phyloP scores from a whole-genome alignment of 2,329 filamentous ascomycete species.

The Fusarium sororula region DNA sequence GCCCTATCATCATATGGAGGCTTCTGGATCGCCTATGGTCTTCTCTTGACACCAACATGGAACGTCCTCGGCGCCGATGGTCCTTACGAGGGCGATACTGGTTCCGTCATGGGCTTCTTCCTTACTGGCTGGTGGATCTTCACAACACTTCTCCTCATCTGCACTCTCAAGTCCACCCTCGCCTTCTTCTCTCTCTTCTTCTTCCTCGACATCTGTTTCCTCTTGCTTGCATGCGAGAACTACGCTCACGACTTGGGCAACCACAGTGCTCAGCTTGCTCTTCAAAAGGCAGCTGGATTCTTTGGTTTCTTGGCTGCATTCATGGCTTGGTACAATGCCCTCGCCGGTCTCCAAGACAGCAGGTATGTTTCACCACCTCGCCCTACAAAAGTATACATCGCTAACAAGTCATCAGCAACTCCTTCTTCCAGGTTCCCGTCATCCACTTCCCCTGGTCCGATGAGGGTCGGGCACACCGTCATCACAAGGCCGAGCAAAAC shows the following conservation, averaged over 20 bases:
- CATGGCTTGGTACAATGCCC: slow-evolving; percentile 86
- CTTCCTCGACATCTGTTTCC: slow-evolving; percentile 78
- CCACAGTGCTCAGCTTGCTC: slow-evolving; percentile 52
- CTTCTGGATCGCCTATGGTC: slow-evolving; percentile 82
- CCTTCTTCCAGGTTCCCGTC: slow-evolving; percentile 91
- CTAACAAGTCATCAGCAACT: slow-evolving; percentile 67
- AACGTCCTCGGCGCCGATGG: slow-evolving; percentile 59
- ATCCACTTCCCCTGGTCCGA: slow-evolving; percentile 96
- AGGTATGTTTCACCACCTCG: slow-evolving; percentile 57
- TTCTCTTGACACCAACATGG: slow-evolving; percentile 76
- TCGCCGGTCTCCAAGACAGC: slow-evolving; percentile 81
- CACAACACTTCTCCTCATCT: slow-evolving; percentile 76
- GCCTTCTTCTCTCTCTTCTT: slow-evolving; percentile 84
- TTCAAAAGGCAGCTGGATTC: slow-evolving; percentile 77
- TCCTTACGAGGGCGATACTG: slow-evolving; percentile 57
- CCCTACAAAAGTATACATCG: neutral
- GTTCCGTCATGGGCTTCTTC: slow-evolving; percentile 76
- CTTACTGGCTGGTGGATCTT: slow-evolving; percentile 87
- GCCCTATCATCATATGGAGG: slow-evolving; percentile 84
- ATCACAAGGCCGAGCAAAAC: slow-evolving; percentile 51
- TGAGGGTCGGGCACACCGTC: slow-evolving; percentile 70
- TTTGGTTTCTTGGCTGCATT: slow-evolving; percentile 87
- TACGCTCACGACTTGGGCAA: slow-evolving; percentile 64
- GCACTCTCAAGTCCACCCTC: slow-evolving; percentile 79
- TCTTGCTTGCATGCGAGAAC: slow-evolving; percentile 74